These are phyloP conservation scores for Aaosphaeria pasadenensis DNA, from an alignment of 2,329 filamentous ascomycete species.

Conservation along the genomic window DNA sequence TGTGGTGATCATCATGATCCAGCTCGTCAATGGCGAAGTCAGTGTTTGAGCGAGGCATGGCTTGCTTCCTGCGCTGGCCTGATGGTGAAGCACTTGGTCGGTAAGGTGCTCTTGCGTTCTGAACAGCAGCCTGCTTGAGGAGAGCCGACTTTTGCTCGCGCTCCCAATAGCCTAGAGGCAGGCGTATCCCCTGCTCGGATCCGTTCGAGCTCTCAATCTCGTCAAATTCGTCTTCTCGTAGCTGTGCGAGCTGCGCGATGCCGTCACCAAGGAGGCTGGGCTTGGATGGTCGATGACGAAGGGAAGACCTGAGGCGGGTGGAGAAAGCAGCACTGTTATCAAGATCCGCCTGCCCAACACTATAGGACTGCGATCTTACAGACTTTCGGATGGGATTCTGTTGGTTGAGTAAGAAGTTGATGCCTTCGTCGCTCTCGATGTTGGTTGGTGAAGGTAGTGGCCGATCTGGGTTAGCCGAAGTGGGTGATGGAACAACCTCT, in stretches of 20 bases:
- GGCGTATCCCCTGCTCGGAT: slow-evolving; percentile 50
- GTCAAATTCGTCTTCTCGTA: slow-evolving; percentile 49
- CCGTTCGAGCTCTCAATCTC: slow-evolving; percentile 63
- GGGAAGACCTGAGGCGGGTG: slow-evolving; percentile 44
- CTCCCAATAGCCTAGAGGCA: slow-evolving; percentile 31
- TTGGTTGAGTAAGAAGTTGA: slow-evolving; percentile 31
- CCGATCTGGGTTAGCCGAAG: slow-evolving; percentile 24
- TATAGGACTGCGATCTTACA: slow-evolving; percentile 94
- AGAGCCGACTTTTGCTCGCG: slow-evolving; percentile 30
- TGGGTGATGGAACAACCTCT: slow-evolving; percentile 33
- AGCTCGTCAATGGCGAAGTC: slow-evolving; percentile 72
- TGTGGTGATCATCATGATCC: slow-evolving; percentile 59
- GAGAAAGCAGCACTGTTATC: slow-evolving; percentile 45
- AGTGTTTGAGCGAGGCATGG: slow-evolving; percentile 52
- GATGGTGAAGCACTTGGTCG: slow-evolving; percentile 27
- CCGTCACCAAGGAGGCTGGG: slow-evolving; percentile 70
- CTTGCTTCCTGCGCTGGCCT: slow-evolving; percentile 26
- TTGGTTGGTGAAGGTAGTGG: slow-evolving; percentile 23
- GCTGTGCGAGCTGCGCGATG: slow-evolving; percentile 24
- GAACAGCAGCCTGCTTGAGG: slow-evolving; percentile 35
- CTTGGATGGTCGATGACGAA: slow-evolving; percentile 79
- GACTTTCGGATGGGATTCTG: slow-evolving; percentile 83
- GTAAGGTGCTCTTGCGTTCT: slow-evolving; percentile 33
- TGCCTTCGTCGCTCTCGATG: slow-evolving; percentile 49
- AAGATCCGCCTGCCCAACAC: slow-evolving; percentile 80